Evolutionary conservation across 495 filamentous ascomycete species (phyloP).

Genomic region (Jackrogersella multiformis): DNA sequence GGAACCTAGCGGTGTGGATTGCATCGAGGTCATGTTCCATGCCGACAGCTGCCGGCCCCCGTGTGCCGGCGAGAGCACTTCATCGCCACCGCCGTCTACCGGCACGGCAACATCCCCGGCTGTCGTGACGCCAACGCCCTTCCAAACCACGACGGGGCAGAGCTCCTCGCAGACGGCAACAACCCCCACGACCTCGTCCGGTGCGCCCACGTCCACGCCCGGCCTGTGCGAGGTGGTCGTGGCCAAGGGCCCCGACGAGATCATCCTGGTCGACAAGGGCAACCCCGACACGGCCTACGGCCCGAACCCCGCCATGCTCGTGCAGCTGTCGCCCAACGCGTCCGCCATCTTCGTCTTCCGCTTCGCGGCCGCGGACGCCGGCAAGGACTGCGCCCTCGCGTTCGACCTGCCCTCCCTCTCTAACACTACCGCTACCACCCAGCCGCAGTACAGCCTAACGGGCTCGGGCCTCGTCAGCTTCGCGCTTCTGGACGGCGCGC

Average conservation of each 20-base stretch:
- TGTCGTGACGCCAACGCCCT: conserved; percentile 10
- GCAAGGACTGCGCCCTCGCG: conserved; percentile 69
- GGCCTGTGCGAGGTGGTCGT: conserved; percentile 13
- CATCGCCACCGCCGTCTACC: conserved; percentile 10
- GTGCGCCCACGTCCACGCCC: background rate
- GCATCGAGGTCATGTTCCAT: conserved; percentile 56
- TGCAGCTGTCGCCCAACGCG: conserved; percentile 63
- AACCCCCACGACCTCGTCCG: background rate
- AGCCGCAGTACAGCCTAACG: conserved; percentile 66
- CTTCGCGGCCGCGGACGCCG: conserved; percentile 61
- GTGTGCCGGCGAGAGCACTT: conserved; percentile 27
- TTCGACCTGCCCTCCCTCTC: conserved; percentile 74
- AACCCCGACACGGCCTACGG: conserved; percentile 52
- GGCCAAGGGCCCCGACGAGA: conserved; percentile 44
- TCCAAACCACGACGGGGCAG: background rate
- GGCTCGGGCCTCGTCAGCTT: conserved; percentile 67
- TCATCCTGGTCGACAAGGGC: conserved; percentile 68
- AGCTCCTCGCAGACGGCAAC: background rate
- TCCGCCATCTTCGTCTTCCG: conserved; percentile 78
- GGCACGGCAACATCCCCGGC: background rate
- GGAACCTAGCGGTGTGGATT: conserved; percentile 51
- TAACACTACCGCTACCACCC: conserved; percentile 50
- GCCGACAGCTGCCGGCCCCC: conserved; percentile 57
- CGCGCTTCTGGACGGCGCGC: conserved; percentile 51
- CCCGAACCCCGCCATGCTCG: conserved; percentile 61